These are phyloP conservation scores for Sclerotinia sclerotiorum DNA, from an alignment of 2,329 filamentous ascomycete species.

Conservation along the genomic window DNA sequence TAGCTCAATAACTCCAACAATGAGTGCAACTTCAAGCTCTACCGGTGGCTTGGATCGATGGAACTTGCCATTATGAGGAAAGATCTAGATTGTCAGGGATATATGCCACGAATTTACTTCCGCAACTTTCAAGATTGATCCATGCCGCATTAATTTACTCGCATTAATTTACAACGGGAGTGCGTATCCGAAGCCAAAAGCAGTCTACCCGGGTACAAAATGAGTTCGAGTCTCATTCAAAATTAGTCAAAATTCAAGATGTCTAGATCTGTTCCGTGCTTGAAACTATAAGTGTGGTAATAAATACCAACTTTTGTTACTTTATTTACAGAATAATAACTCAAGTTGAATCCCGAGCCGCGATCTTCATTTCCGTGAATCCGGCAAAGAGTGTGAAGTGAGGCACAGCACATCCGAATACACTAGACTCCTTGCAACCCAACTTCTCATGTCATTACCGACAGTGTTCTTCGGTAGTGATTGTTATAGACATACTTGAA, in stretches of 20 bases:
- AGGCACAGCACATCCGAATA: neutral
- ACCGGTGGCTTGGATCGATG: no score
- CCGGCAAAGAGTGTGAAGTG: neutral
- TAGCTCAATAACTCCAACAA: neutral
- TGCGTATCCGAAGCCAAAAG: neutral
- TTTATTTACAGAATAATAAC: neutral
- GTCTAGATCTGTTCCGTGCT: neutral
- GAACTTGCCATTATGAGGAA: neutral
- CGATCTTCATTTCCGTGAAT: neutral
- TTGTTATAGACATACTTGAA: no score
- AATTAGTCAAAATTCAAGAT: neutral
- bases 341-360: neutral
- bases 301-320: no score
- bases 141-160: neutral
- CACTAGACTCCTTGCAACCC: neutral
- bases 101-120: neutral
- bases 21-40: neutral
- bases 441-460: neutral
- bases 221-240: neutral
- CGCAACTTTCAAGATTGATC: neutral
- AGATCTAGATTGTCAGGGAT: neutral
- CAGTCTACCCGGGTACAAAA: neutral
- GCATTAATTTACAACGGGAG: neutral
- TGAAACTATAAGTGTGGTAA: neutral
- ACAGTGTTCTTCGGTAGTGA: no score